Percentiles rank a stretch among this genome's conserved stretches.
Conservation (phyloP, 2,329 filamentous ascomycete species). For the Fusarium nanum region DNA sequence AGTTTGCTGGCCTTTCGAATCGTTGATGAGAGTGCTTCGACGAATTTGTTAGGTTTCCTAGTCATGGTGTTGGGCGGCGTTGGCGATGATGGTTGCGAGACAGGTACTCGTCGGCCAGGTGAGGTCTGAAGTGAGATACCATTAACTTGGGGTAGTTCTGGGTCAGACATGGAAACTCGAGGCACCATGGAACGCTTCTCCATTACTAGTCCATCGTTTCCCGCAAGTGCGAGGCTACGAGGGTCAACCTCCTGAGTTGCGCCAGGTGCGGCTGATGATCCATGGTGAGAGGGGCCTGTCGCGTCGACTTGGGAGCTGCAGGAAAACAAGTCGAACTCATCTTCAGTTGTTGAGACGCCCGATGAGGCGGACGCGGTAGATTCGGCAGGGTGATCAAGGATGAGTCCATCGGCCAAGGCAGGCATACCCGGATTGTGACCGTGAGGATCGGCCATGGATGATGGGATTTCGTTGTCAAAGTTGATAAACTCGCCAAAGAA, state of each 20-base stretch:
- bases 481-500: conserved; percentile 55
- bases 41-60: conserved; percentile 55
- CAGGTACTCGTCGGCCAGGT: conserved; percentile 47
- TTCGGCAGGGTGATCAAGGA: conserved; percentile 48
- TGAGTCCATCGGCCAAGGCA: conserved; percentile 45
- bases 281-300: conserved; percentile 40
- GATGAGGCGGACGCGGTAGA: conserved; percentile 53
- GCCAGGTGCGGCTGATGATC: conserved; percentile 19
- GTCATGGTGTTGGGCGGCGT: conserved; percentile 48
- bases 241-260: conserved; percentile 48
- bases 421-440: conserved; percentile 41
- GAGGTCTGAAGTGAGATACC: conserved; percentile 59
- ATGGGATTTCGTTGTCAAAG: conserved; percentile 49
- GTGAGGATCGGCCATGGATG: conserved; percentile 40
- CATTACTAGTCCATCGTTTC: conserved; percentile 17
- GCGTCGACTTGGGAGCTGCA: conserved; percentile 49
- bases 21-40: conserved; percentile 57
- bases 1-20: conserved; percentile 55
- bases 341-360: conserved; percentile 50
- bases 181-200: conserved; percentile 44
- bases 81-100: conserved; percentile 50
- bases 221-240: conserved; percentile 43
- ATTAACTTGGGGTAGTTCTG: conserved; percentile 60
- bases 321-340: conserved; percentile 54
- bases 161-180: conserved; percentile 59